These are phyloP conservation scores for Nepenthes mirabilis DNA, from an alignment of 148 eudicot species.

Conservation along the genomic window DNA sequence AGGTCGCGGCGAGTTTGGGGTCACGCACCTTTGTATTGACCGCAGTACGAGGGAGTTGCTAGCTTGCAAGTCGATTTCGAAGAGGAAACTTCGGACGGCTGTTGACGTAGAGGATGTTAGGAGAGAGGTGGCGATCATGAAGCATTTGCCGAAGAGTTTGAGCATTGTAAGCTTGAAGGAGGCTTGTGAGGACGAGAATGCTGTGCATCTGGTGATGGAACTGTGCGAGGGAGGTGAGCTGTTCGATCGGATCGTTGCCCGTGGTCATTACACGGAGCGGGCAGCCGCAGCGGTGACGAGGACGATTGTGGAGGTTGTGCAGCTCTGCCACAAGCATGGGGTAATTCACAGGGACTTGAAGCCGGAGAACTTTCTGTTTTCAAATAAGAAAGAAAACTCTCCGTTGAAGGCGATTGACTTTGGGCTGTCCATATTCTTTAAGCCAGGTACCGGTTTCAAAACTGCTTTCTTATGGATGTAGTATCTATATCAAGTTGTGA, in stretches of 20 bases:
- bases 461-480: not conserved
- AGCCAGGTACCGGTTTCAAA: slow-evolving; percentile 41
- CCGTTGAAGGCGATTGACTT: slow-evolving; percentile 96
- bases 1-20: slow-evolving; percentile 86
- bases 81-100: slow-evolving; percentile 72
- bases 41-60: slow-evolving; percentile 37
- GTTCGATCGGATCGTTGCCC: slow-evolving; percentile 85
- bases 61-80: slow-evolving; percentile 90
- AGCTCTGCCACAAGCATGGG: slow-evolving; percentile 80
- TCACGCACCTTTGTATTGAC: slow-evolving; percentile 73
- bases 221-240: slow-evolving; percentile 93
- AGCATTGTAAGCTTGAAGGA: slow-evolving; percentile 73
- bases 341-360: slow-evolving; percentile 91
- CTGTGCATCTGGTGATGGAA: slow-evolving; percentile 97
- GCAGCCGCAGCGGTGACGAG: slow-evolving; percentile 67
- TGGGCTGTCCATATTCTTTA: slow-evolving; percentile 89
- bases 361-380: slow-evolving; percentile 93
- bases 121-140: slow-evolving; percentile 91
- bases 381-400: slow-evolving; percentile 91
- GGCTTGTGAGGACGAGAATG: slow-evolving; percentile 95
- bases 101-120: slow-evolving; percentile 89
- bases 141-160: slow-evolving; percentile 55
- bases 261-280: slow-evolving; percentile 91
- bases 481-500: not conserved
- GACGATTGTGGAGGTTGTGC: slow-evolving; percentile 89